Percentiles rank a stretch among this genome's conserved stretches.
Conservation (phyloP, 768 basidiomycete species). For the Butyriboletus loyo region DNA sequence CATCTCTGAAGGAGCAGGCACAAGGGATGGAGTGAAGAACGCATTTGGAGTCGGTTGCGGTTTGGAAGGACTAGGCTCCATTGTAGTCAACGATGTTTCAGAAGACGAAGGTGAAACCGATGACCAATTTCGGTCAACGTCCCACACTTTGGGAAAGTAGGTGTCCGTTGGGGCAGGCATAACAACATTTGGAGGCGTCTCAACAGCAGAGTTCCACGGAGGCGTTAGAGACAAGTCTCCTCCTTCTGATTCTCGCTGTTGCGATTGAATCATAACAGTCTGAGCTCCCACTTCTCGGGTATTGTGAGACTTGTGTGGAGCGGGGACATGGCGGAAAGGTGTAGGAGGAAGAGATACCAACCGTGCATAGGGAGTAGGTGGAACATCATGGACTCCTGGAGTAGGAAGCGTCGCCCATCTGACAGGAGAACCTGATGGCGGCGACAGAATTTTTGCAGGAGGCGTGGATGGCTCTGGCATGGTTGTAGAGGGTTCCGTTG, state of each 20-base stretch:
- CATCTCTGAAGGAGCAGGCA: slow-evolving; percentile 61
- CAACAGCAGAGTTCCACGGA: slow-evolving; percentile 79
- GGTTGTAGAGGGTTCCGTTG: slow-evolving; percentile 1
- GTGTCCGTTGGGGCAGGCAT: slow-evolving; percentile 60
- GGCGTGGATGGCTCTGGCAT: slow-evolving; percentile 37
- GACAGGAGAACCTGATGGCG: slow-evolving; percentile 33
- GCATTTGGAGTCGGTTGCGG: slow-evolving; percentile 23
- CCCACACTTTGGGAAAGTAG: slow-evolving; percentile 88
- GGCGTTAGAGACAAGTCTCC: slow-evolving; percentile 61
- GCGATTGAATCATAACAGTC: slow-evolving; percentile 18
- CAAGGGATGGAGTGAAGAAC: slow-evolving; percentile 61
- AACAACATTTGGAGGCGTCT: slow-evolving; percentile 72
- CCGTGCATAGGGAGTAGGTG: slow-evolving; percentile 55
- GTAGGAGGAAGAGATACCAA: slow-evolving; percentile 48
- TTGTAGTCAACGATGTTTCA: slow-evolving; percentile 23
- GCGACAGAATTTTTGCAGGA: slow-evolving; percentile 26
- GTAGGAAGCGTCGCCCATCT: slow-evolving; percentile 57
- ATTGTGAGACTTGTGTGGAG: slow-evolving; percentile 14
- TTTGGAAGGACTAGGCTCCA: slow-evolving; percentile 16
- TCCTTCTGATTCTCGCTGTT: slow-evolving; percentile 15
- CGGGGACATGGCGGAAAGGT: slow-evolving; percentile 21
- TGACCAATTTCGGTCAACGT: slow-evolving; percentile 44
- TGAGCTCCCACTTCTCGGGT: slow-evolving; percentile 22
- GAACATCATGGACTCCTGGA: slow-evolving; percentile 58
- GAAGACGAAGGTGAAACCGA: slow-evolving; percentile 35